Conservation (phyloP, 345 rosid species). For the Mangifera indica region DNA sequence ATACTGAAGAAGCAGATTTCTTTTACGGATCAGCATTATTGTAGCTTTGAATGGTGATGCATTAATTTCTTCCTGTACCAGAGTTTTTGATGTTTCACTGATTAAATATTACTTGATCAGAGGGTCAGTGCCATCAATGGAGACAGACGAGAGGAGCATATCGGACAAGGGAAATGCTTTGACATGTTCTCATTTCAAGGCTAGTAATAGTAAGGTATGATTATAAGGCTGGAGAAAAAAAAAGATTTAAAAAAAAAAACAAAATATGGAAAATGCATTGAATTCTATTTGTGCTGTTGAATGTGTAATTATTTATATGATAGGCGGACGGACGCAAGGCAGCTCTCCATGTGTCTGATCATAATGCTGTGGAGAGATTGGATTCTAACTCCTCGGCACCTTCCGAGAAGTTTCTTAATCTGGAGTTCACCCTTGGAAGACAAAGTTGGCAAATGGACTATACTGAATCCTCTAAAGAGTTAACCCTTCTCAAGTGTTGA, state of each 20-base stretch:
- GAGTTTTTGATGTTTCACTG: constrained; percentile 15
- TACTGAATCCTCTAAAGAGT: constrained; percentile 53
- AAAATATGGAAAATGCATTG: background rate
- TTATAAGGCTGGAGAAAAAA: constrained; percentile 1
- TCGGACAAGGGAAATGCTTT: constrained; percentile 34
- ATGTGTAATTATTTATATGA: background rate
- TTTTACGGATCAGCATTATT: background rate
- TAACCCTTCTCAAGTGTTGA: constrained; percentile 69
- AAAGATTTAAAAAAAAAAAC: too few relatives aligned
- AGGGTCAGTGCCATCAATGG: constrained; percentile 48
- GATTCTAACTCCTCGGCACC: constrained; percentile 40
- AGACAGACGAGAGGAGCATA: constrained; percentile 32
- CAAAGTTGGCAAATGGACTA: constrained; percentile 64
- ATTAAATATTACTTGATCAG: constrained; percentile 31
- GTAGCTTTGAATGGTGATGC: background rate
- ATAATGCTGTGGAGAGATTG: constrained; percentile 29
- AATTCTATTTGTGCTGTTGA: background rate
- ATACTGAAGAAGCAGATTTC: background rate
- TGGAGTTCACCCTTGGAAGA: constrained; percentile 88
- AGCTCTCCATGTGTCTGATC: constrained; percentile 27
- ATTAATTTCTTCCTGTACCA: background rate
- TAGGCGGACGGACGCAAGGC: constrained; percentile 35
- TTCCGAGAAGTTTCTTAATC: constrained; percentile 52
- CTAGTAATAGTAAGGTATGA: constrained; percentile 42
- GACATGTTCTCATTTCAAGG: constrained; percentile 31